A percentile compares a stretch with the other conserved stretches of the same genome.
Conservation (phyloP, 2,329 filamentous ascomycete species). For the Claviceps fusiformis region DNA sequence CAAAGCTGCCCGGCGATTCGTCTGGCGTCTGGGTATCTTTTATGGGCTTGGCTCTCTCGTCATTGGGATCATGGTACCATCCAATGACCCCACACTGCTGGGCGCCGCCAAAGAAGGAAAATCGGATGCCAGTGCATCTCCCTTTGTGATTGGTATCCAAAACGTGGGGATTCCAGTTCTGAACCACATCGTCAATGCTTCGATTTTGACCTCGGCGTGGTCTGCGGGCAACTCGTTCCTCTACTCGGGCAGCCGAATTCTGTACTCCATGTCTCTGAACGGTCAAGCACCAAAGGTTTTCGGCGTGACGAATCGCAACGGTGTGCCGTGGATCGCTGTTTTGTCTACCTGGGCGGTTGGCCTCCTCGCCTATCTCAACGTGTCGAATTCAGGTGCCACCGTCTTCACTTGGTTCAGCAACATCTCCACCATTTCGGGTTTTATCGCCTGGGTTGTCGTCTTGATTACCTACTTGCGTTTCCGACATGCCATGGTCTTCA, state of each 20-base stretch:
- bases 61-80: slow-evolving; percentile 49
- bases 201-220: slow-evolving; percentile 53
- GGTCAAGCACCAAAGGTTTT: slow-evolving; percentile 53
- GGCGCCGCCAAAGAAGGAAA: slow-evolving; percentile 18
- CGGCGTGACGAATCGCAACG: slow-evolving; percentile 42
- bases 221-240: slow-evolving; percentile 48
- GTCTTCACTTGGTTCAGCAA: slow-evolving; percentile 64
- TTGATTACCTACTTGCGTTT: slow-evolving; percentile 47
- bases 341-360: slow-evolving; percentile 44
- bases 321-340: slow-evolving; percentile 45
- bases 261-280: slow-evolving; percentile 54
- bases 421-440: slow-evolving; percentile 49
- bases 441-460: slow-evolving; percentile 47
- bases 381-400: slow-evolving; percentile 44
- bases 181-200: slow-evolving; percentile 54
- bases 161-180: slow-evolving; percentile 48
- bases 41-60: slow-evolving; percentile 49
- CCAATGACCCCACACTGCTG: slow-evolving; percentile 48
- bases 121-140: slow-evolving; percentile 45
- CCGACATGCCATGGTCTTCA: slow-evolving; percentile 38
- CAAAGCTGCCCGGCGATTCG: slow-evolving; percentile 47
- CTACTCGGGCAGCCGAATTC: slow-evolving; percentile 55
- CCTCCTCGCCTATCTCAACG: slow-evolving; percentile 56
- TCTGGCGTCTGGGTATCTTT: slow-evolving; percentile 49
- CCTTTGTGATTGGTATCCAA: slow-evolving; percentile 55